A percentile compares a stretch with the other conserved stretches of the same genome.
phyloP scores from a whole-genome alignment of 768 basidiomycete genomes.

The Collybia nuda region DNA sequence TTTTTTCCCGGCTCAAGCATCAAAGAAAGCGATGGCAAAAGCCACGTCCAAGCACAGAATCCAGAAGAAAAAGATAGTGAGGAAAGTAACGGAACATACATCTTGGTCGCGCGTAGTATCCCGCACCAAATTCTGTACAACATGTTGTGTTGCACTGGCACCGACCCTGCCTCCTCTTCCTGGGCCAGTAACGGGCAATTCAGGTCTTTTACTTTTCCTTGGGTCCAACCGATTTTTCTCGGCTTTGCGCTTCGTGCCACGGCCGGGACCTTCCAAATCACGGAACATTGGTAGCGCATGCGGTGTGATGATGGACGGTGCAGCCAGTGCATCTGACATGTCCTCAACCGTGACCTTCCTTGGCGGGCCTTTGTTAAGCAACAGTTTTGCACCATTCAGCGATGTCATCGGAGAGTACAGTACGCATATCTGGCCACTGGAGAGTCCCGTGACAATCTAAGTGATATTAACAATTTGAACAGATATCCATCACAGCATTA shows the following conservation, averaged over 20 bases:
- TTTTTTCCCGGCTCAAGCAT: background rate
- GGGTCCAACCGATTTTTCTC: slow-evolving; percentile 90
- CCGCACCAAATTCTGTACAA: slow-evolving; percentile 92
- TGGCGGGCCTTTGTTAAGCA: slow-evolving; percentile 84
- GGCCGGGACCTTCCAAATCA: slow-evolving; percentile 70
- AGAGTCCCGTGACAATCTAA: slow-evolving; percentile 85
- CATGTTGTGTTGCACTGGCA: slow-evolving; percentile 94
- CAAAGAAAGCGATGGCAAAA: slow-evolving; percentile 6
- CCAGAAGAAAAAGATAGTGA: slow-evolving; percentile 18
- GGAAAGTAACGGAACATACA: slow-evolving; percentile 55
- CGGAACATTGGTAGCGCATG: slow-evolving; percentile 92
- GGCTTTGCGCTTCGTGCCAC: slow-evolving; percentile 82
- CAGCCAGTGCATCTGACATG: slow-evolving; percentile 81
- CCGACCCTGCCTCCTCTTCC: slow-evolving; percentile 94
- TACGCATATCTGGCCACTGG: slow-evolving; percentile 85
- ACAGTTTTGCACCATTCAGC: slow-evolving; percentile 87
- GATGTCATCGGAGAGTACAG: slow-evolving; percentile 92
- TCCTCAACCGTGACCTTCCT: slow-evolving; percentile 84
- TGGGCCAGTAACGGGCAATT: slow-evolving; percentile 89
- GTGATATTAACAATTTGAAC: slow-evolving; percentile 9
- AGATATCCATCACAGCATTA: slow-evolving; percentile 7
- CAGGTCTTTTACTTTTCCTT: slow-evolving; percentile 89
- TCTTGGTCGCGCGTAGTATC: slow-evolving; percentile 92
- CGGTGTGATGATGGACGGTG: slow-evolving; percentile 89
- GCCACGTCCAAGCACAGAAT: too few relatives aligned